Conservation (phyloP, 345 rosid genomes). For the Theobroma cacao region DNA sequence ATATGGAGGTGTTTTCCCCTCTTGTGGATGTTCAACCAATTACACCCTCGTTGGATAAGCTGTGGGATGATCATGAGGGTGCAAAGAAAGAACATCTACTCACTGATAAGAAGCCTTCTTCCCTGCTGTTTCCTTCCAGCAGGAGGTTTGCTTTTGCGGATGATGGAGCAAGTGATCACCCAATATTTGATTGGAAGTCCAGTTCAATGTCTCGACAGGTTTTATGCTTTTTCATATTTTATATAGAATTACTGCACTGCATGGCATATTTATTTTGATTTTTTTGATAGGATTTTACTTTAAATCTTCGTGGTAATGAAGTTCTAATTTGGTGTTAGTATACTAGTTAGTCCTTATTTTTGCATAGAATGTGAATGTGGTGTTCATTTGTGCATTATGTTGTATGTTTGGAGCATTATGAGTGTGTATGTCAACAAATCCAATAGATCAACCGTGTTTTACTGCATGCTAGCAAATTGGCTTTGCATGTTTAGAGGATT, state of each 20-base stretch:
- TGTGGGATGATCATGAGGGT: slow-evolving; percentile 66
- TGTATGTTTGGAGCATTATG: background rate
- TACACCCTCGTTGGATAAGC: slow-evolving; percentile 73
- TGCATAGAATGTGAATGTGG: background rate
- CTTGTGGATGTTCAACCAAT: slow-evolving; percentile 74
- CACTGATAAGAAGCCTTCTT: slow-evolving; percentile 65
- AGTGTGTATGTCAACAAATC: background rate
- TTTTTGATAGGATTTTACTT: background rate
- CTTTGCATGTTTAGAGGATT: background rate
- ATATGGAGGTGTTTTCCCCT: slow-evolving; percentile 96
- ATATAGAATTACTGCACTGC: background rate
- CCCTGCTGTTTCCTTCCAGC: slow-evolving; percentile 61
- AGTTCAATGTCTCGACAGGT: slow-evolving; percentile 76
- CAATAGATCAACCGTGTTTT: background rate
- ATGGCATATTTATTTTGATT: background rate
- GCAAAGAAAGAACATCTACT: slow-evolving; percentile 49
- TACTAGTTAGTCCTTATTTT: background rate
- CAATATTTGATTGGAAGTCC: slow-evolving; percentile 78
- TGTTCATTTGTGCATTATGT: background rate
- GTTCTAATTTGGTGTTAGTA: background rate
- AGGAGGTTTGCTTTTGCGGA: slow-evolving; percentile 67
- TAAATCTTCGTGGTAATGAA: background rate
- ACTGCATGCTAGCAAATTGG: background rate
- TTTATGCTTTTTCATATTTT: slow-evolving; percentile 11
- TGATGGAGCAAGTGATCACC: slow-evolving; percentile 61